These are phyloP conservation scores for Naganishia onofrii DNA, from an alignment of 768 basidiomycete genomes.

Conservation along the genomic window DNA sequence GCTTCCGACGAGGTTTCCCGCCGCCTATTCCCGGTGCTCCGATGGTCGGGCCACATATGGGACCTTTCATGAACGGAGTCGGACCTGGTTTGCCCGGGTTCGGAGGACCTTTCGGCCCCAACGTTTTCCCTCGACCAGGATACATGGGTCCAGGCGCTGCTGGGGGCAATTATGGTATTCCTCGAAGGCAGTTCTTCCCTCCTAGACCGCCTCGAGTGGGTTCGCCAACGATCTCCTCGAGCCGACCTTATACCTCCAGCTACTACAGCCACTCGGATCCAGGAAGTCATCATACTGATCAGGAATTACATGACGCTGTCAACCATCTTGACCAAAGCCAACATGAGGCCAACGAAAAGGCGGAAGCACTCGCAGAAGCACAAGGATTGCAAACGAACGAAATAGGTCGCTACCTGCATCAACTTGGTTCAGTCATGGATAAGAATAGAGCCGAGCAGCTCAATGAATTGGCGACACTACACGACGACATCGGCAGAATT, in stretches of 20 bases:
- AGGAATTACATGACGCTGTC: slow-evolving; percentile 26
- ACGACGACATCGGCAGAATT: slow-evolving; percentile 45
- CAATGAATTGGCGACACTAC: slow-evolving; percentile 43
- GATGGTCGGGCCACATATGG: slow-evolving; percentile 42
- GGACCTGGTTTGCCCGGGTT: slow-evolving; percentile 49
- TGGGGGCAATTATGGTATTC: slow-evolving; percentile 48
- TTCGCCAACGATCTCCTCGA: background rate
- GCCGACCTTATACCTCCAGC: background rate
- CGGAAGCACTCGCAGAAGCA: slow-evolving; percentile 43
- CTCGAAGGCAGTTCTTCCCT: slow-evolving; percentile 34
- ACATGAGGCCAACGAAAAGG: slow-evolving; percentile 24
- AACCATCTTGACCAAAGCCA: slow-evolving; percentile 27
- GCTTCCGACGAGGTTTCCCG: slow-evolving; percentile 27
- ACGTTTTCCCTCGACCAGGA: slow-evolving; percentile 50
- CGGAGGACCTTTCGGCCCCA: slow-evolving; percentile 51
- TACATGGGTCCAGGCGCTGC: slow-evolving; percentile 48
- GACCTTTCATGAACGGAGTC: slow-evolving; percentile 49
- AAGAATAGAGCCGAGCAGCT: slow-evolving; percentile 36
- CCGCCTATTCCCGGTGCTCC: slow-evolving; percentile 32
- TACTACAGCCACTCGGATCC: slow-evolving; percentile 17
- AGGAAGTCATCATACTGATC: slow-evolving; percentile 23
- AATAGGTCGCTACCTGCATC: slow-evolving; percentile 49
- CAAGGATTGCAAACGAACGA: slow-evolving; percentile 51
- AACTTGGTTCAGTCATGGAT: slow-evolving; percentile 46
- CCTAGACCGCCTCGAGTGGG: slow-evolving; percentile 27